Conservation (phyloP, 768 basidiomycete species). For the Dictyophora rubrovolvata region DNA sequence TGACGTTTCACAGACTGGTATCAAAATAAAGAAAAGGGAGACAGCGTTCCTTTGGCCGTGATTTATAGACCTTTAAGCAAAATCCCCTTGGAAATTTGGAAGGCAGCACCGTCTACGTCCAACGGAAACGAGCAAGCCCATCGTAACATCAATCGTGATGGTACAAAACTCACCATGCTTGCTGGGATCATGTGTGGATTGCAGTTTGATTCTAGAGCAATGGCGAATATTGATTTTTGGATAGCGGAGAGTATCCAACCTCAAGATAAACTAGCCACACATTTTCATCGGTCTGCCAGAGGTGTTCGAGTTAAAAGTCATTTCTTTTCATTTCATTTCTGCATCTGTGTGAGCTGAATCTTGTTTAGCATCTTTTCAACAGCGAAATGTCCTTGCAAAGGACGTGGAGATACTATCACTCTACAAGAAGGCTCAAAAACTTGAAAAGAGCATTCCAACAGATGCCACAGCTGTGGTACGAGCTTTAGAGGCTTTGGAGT, state of each 20-base stretch:
- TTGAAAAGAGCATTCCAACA: background rate
- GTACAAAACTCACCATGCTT: slow-evolving; percentile 17
- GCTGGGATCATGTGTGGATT: slow-evolving; percentile 18
- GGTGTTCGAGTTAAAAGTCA: background rate
- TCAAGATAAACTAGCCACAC: background rate
- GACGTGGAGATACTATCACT: background rate
- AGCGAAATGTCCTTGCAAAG: background rate
- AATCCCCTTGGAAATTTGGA: slow-evolving; percentile 22
- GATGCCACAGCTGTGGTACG: background rate
- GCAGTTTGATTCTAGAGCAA: background rate
- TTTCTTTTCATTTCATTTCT: background rate
- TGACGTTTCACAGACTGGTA: slow-evolving; percentile 17
- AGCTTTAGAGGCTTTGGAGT: background rate
- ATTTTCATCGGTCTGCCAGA: background rate
- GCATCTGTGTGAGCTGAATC: background rate
- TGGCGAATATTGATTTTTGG: background rate
- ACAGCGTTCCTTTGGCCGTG: slow-evolving; percentile 15
- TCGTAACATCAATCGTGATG: slow-evolving; percentile 18
- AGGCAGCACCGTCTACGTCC: slow-evolving; percentile 16
- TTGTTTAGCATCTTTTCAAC: background rate
- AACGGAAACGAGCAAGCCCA: slow-evolving; percentile 21
- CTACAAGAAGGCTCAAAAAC: background rate
- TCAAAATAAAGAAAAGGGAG: slow-evolving; percentile 15
- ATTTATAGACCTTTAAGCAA: slow-evolving; percentile 19
- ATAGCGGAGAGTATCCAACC: background rate